A percentile compares a stretch with the other conserved stretches of the same genome.
Conservation (phyloP, 108 stramenopile genomes). For the Nitzschia putrida region DNA sequence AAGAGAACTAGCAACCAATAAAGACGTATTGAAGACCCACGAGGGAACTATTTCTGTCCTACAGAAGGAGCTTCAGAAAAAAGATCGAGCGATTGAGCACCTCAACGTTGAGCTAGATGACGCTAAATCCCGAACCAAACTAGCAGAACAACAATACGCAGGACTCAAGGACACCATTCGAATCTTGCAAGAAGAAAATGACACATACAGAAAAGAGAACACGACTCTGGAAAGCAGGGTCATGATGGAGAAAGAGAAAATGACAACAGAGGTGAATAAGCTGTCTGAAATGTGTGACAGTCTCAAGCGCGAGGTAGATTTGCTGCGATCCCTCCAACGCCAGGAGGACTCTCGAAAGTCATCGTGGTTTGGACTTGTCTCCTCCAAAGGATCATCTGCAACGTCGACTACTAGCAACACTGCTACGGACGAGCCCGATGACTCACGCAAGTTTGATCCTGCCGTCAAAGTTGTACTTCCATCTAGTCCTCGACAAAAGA, state of each 20-base stretch:
- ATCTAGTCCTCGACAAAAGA: conserved; percentile 51
- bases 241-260: conserved; percentile 68
- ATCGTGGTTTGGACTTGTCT: conserved; percentile 53
- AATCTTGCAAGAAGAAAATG: conserved; percentile 73
- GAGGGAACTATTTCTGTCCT: conserved; percentile 54
- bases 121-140: conserved; percentile 56
- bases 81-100: conserved; percentile 61
- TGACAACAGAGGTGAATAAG: conserved; percentile 67
- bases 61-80: conserved; percentile 42
- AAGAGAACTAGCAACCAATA: conserved; percentile 44
- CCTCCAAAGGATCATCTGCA: background rate
- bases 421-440: conserved; percentile 10
- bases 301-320: conserved; percentile 62
- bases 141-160: conserved; percentile 81
- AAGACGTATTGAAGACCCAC: conserved; percentile 51
- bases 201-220: conserved; percentile 63
- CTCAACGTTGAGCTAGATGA: conserved; percentile 61
- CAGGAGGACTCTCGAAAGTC: conserved; percentile 49
- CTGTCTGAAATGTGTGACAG: conserved; percentile 74
- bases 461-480: conserved; percentile 56
- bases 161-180: conserved; percentile 82
- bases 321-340: conserved; percentile 47
- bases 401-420: conserved; percentile 9
- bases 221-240: conserved; percentile 49
- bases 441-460: conserved; percentile 49